phyloP scores from a whole-genome alignment of 2,329 filamentous ascomycete genomes.

The Thielaviopsis euricoi region DNA sequence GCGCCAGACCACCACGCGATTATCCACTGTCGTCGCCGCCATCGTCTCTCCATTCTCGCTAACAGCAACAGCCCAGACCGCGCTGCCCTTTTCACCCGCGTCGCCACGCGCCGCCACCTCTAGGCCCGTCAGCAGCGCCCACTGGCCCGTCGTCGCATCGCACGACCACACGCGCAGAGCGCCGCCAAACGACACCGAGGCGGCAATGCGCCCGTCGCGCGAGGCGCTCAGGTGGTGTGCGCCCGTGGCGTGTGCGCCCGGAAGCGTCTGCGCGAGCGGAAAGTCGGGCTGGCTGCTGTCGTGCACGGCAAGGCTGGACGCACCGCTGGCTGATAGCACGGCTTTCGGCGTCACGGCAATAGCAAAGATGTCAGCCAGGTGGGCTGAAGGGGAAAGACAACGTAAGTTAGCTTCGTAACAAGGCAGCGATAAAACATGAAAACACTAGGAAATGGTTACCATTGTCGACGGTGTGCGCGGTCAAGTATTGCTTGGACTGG shows the following conservation, averaged over 20 bases:
- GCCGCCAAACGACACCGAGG: slow-evolving; percentile 77
- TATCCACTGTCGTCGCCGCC: slow-evolving; percentile 59
- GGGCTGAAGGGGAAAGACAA: slow-evolving; percentile 34
- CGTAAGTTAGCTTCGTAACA: background rate
- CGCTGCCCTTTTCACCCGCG: too few relatives aligned
- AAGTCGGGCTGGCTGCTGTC: slow-evolving; percentile 56
- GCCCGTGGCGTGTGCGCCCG: slow-evolving; percentile 68
- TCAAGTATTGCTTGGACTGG: slow-evolving; percentile 98
- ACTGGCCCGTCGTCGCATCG: slow-evolving; percentile 38
- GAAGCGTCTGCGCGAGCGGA: slow-evolving; percentile 62
- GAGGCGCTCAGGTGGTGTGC: slow-evolving; percentile 73
- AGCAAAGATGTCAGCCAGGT: slow-evolving; percentile 71
- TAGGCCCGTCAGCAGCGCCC: slow-evolving; percentile 25
- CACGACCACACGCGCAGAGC: slow-evolving; percentile 71
- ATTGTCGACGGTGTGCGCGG: slow-evolving; percentile 76
- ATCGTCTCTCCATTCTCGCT: slow-evolving; percentile 72
- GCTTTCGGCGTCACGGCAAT: slow-evolving; percentile 58
- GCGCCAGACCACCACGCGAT: slow-evolving; percentile 6
- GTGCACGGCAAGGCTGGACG: slow-evolving; percentile 67
- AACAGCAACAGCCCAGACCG: slow-evolving; percentile 76
- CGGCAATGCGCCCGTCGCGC: slow-evolving; percentile 54
- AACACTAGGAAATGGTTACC: too few relatives aligned
- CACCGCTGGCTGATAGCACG: slow-evolving; percentile 71
- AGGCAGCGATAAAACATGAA: slow-evolving; percentile 11
- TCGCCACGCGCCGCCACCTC: too few relatives aligned